phyloP scores from a whole-genome alignment of 2,329 filamentous ascomycete genomes.

The Paracoccidioides brasiliensis region DNA sequence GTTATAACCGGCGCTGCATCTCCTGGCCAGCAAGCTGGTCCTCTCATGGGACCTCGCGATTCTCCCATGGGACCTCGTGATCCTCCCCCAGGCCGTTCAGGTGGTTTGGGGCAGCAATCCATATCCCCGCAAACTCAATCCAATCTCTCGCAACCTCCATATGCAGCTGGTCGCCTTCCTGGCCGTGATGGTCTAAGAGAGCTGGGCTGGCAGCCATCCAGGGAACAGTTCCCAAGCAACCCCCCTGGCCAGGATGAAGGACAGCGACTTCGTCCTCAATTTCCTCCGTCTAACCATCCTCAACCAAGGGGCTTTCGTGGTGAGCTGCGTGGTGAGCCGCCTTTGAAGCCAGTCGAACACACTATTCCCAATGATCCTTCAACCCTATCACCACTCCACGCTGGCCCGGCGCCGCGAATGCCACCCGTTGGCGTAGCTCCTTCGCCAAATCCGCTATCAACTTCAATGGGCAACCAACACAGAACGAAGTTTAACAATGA shows the following conservation, averaged over 20 bases:
- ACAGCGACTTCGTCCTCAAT: slow-evolving; percentile 22
- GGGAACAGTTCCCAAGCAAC: slow-evolving; percentile 25
- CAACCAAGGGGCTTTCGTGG: slow-evolving; percentile 16
- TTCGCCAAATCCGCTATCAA: slow-evolving; percentile 2
- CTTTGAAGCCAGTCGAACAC: slow-evolving; percentile 6
- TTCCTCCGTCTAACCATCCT: slow-evolving; percentile 16
- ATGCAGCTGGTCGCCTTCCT: slow-evolving; percentile 17
- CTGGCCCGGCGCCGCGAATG: slow-evolving; percentile 4
- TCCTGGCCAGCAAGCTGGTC: slow-evolving; percentile 13
- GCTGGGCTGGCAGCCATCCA: slow-evolving; percentile 19
- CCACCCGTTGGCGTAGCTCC: neutral
- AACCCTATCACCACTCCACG: slow-evolving; percentile 3
- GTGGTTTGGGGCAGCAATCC: slow-evolving; percentile 17
- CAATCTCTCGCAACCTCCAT: slow-evolving; percentile 17
- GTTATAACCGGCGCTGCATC: slow-evolving; percentile 48
- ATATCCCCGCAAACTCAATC: slow-evolving; percentile 18
- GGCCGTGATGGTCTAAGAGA: slow-evolving; percentile 27
- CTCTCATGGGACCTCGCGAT: slow-evolving; percentile 14
- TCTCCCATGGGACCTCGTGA: slow-evolving; percentile 16
- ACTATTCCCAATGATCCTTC: neutral
- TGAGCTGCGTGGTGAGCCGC: slow-evolving; percentile 16
- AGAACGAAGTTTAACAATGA: neutral
- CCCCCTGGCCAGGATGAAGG: slow-evolving; percentile 31
- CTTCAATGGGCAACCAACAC: neutral
- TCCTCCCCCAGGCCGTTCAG: slow-evolving; percentile 14